Percentiles rank a stretch among this genome's conserved stretches.
Evolutionary conservation across 2,329 filamentous ascomycete genomes (phyloP).

Genomic region (Exophiala alcalophila): DNA sequence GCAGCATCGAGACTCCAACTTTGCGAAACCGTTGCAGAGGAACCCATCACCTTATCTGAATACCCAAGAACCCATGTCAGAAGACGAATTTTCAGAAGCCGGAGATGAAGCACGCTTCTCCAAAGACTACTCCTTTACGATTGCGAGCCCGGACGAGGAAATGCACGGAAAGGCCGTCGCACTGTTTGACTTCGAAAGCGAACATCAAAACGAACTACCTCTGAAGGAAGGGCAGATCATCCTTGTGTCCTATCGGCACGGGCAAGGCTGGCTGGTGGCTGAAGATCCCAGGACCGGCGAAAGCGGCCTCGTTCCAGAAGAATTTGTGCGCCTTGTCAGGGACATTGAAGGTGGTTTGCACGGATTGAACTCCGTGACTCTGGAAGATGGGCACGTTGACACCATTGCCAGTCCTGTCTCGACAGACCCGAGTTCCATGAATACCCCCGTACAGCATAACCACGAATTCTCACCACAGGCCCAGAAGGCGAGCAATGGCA

Average conservation of each 20-base stretch:
- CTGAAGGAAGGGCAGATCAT: constrained; percentile 94
- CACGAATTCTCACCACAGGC: constrained; percentile 18
- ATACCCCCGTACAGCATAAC: constrained; percentile 23
- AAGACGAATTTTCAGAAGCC: constrained; percentile 54
- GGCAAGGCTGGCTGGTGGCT: constrained; percentile 95
- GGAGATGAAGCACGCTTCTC: constrained; percentile 71
- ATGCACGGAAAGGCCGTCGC: constrained; percentile 97
- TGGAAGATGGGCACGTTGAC: constrained; percentile 47
- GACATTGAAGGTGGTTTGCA: constrained; percentile 90
- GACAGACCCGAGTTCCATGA: constrained; percentile 39
- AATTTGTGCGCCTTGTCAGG: constrained; percentile 86
- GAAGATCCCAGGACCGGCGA: constrained; percentile 93
- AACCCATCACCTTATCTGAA: constrained; percentile 20
- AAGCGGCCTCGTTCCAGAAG: constrained; percentile 91
- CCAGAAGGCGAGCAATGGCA: constrained; percentile 24
- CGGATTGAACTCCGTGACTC: constrained; percentile 62
- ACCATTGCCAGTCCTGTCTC: constrained; percentile 56
- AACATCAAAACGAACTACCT: constrained; percentile 94
- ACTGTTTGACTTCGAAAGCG: constrained; percentile 88
- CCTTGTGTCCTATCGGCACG: constrained; percentile 91
- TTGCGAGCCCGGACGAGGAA: constrained; percentile 91
- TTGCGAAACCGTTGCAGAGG: constrained; percentile 45
- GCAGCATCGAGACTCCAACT: constrained; percentile 54
- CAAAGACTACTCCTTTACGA: constrained; percentile 89
- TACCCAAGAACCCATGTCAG: constrained; percentile 34